phyloP scores from a whole-genome alignment of 164 flowering plant species.

The Umbilicus rupestris region DNA sequence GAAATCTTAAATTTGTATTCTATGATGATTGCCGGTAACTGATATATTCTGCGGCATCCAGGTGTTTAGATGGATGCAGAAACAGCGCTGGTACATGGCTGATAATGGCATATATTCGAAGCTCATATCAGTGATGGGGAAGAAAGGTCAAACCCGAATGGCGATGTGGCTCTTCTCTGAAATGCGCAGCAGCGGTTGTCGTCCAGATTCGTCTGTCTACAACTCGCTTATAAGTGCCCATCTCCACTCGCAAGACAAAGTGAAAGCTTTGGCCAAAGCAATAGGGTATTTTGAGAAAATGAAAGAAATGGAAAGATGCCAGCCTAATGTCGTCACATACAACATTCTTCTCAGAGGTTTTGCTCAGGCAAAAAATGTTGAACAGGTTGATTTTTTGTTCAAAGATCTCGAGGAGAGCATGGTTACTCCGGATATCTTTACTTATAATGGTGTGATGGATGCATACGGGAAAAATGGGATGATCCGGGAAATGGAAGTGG shows the following conservation, averaged over 20 bases:
- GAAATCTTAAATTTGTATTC: too few species aligned
- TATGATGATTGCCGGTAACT: background rate
- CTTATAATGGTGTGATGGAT: slow-evolving; percentile 93
- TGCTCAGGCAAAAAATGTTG: slow-evolving; percentile 66
- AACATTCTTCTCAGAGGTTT: slow-evolving; percentile 86
- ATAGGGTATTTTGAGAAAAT: slow-evolving; percentile 77
- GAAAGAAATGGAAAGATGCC: slow-evolving; percentile 78
- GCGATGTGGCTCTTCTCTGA: slow-evolving; percentile 99
- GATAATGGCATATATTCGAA: slow-evolving; percentile 93
- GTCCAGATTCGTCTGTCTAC: slow-evolving; percentile 89
- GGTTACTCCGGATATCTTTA: slow-evolving; percentile 68
- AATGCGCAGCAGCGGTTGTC: slow-evolving; percentile 96
- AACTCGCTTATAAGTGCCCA: slow-evolving; percentile 89
- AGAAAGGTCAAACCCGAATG: slow-evolving; percentile 84
- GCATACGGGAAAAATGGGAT: slow-evolving; percentile 90
- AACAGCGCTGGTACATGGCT: slow-evolving; percentile 88
- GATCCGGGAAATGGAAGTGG: slow-evolving; percentile 81
- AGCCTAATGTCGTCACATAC: slow-evolving; percentile 81
- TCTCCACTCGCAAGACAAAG: slow-evolving; percentile 71
- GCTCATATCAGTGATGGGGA: slow-evolving; percentile 92
- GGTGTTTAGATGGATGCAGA: slow-evolving; percentile 99
- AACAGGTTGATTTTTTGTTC: slow-evolving; percentile 59
- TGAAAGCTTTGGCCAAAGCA: slow-evolving; percentile 75
- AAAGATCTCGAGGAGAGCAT: slow-evolving; percentile 67
- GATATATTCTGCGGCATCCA: slow-evolving; percentile 15